Base-by-base conservation (phyloP, 768 basidiomycete species). In the Russula ochroleuca region DNA sequence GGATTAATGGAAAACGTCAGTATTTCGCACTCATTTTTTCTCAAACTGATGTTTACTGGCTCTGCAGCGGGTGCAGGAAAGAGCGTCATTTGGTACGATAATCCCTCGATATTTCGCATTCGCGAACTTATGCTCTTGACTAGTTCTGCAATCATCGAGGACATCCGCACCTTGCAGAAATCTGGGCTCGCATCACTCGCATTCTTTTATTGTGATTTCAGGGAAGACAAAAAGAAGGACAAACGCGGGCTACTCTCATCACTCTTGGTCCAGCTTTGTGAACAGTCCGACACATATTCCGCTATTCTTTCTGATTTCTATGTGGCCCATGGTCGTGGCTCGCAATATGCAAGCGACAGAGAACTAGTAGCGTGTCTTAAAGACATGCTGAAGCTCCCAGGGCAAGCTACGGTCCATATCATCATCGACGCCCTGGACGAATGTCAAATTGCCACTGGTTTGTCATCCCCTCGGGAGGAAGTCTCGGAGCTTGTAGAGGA, bases 1-100 rank as follows among this genome's bases (percentile, higher is more conserved):
- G 61, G 54, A 21, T 62, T 2, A 37, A 48, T 15, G 61, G 61
- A 15, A 62, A 62, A 31, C 54, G 61, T 62, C n/a, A 23, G 53
- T 19, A 45, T 49, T 15, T 43, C 6, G 3, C 38, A 9, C 37
- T 62, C 10, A 4, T n/a, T 0, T 15, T 11, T 35, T 5, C 13
- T 19, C 8, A 8, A 1, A 5, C 21, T 57, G 38, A 49, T 6
- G 5, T 2, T 10, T 25, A 23, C 14, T 8, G 3, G 23, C 8
- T 48, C 13, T 31, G n/a, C 21, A 56, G 61, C 61, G 25, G 61
- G 53, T n/a, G 43, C 53, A 2, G 61, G 61, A 5, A 62, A 62
- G 28, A 56, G 14, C 9, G 28, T 62, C 19, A 37, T 62, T 5
- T 49, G 35, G 61, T 62, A 49, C 5, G 47, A 9, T 14, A 3